Base-by-base conservation (phyloP, 352 stramenopile species). In the Pythium pyrilobum region DNA sequence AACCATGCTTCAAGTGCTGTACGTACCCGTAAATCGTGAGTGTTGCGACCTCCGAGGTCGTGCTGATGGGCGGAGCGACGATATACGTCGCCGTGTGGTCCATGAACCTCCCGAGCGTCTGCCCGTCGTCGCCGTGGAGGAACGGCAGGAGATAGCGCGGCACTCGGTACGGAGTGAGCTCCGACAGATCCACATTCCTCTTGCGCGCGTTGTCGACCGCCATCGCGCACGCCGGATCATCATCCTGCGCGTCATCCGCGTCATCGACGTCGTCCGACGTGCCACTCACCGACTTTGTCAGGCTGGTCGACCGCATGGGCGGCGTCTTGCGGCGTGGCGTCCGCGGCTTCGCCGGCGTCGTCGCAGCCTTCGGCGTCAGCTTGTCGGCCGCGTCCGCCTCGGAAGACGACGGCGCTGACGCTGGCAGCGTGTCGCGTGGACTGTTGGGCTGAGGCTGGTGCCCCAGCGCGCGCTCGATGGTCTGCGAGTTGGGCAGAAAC, bases 401-500 rank as follows among this genome's bases (percentile, higher is more conserved):
- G 45, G 32, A 18, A 15, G 45, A 16, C 9, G 40, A 13, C 18
- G 49, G 28, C 7, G 52, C 2, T 24, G 37, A 46, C 7, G 39
- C 39, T 23, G 44, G 15, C 15, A 66, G 15, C 2, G 51, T 60
- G 24, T 53, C 51, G 21, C 33, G 50, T 5, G 39, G 20, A n/a
- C 52, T 60, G n/a, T 40, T 9, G 8, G 42, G 38, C 18, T 24
- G 32, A 5, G 65, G 64, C 2, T 23, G 40, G 50, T 85, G 81
- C 25, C 41, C 62, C 10, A 74, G 56, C n/a, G 90, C 59, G 24
- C 74, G 71, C 48, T 88, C 81, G 61, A 94, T 92, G 9, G 87
- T 71, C 28, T 87, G 78, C 13, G 88, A 80, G 39, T 97, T 96
- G 15, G 88, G 88, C 40, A 96, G 71, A 47, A 97, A 97, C 62